Percentiles rank a stretch among this genome's conserved stretches.
These are phyloP conservation scores for Leishmania tropica DNA, from an alignment of 208 protist species.

Conservation along the genomic window DNA sequence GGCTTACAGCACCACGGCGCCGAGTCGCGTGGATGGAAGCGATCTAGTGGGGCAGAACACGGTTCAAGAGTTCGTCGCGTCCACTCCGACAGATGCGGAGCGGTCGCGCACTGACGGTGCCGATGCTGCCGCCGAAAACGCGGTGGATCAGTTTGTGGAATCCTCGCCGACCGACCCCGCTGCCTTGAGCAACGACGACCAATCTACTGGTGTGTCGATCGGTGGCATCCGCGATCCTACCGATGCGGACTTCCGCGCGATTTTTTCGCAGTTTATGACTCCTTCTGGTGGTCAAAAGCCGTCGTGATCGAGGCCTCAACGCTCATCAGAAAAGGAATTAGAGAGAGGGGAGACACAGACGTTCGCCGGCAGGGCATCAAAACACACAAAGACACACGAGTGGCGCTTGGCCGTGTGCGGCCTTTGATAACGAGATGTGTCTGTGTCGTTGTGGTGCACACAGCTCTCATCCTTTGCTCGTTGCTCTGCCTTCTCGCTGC, in stretches of 20 bases:
- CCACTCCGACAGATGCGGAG: conserved; percentile 21
- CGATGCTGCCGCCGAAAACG: conserved; percentile 10
- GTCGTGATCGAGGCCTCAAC: neutral
- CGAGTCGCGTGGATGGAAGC: conserved; percentile 16
- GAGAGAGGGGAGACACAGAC: neutral
- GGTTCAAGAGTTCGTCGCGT: conserved; percentile 26
- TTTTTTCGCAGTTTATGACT: conserved; percentile 52
- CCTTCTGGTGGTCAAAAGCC: neutral
- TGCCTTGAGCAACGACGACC: conserved; percentile 1
- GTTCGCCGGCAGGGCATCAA: neutral
- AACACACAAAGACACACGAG: neutral
- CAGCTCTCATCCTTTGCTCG: neutral
- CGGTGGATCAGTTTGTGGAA: conserved; percentile 28
- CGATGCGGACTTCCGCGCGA: conserved; percentile 43
- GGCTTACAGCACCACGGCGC: neutral
- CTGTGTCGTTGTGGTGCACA: neutral
- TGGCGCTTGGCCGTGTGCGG: neutral
- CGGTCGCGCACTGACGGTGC: conserved; percentile 6
- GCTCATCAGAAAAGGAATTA: neutral
- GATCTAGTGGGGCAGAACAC: conserved; percentile 12
- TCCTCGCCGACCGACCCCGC: conserved; percentile 5
- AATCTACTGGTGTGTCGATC: conserved; percentile 7
- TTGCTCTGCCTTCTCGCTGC: neutral
- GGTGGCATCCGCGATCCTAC: conserved; percentile 22
- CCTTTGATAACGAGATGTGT: too few relatives aligned